Evolutionary conservation across 345 rosid species (phyloP).

Genomic region (Eucalyptus caleyi): DNA sequence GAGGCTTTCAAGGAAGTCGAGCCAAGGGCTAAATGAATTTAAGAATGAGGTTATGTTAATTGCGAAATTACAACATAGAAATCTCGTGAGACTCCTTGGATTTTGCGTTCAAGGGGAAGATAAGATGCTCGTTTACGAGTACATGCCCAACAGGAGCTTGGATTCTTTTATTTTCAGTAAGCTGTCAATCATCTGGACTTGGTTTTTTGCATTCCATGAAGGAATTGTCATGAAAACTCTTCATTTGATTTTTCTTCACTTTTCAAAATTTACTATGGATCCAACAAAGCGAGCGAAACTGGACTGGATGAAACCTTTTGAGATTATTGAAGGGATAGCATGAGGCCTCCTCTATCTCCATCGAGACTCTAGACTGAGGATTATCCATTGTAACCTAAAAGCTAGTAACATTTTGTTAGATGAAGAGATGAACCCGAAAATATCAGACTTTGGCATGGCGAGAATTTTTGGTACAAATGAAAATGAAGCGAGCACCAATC

Average conservation of each 20-base stretch:
- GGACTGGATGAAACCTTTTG: conserved; percentile 7
- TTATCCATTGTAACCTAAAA: conserved; percentile 21
- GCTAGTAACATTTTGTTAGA: conserved; percentile 12
- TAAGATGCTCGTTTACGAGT: conserved; percentile 45
- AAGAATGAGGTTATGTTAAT: conserved; percentile 47
- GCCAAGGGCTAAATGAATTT: conserved; percentile 51
- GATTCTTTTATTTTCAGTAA: conserved; percentile 13
- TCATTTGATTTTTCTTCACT: neutral
- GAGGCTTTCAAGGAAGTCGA: conserved; percentile 37
- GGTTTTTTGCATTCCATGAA: neutral
- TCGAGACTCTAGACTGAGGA: conserved; percentile 13
- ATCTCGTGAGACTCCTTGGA: conserved; percentile 51
- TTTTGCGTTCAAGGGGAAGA: conserved; percentile 50
- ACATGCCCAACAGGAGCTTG: conserved; percentile 14
- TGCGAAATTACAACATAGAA: conserved; percentile 49
- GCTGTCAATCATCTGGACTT: neutral
- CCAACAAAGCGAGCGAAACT: neutral
- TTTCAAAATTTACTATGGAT: conserved; percentile 2
- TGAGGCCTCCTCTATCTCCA: conserved; percentile 23
- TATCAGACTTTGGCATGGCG: conserved; percentile 28
- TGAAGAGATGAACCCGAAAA: conserved; percentile 12
- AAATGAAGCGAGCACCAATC: neutral
- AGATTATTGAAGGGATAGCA: conserved; percentile 14
- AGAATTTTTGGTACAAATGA: conserved; percentile 4
- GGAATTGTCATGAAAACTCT: neutral